phyloP scores from a whole-genome alignment of 2,329 filamentous ascomycete species.

The Amylocarpus encephaloides region DNA sequence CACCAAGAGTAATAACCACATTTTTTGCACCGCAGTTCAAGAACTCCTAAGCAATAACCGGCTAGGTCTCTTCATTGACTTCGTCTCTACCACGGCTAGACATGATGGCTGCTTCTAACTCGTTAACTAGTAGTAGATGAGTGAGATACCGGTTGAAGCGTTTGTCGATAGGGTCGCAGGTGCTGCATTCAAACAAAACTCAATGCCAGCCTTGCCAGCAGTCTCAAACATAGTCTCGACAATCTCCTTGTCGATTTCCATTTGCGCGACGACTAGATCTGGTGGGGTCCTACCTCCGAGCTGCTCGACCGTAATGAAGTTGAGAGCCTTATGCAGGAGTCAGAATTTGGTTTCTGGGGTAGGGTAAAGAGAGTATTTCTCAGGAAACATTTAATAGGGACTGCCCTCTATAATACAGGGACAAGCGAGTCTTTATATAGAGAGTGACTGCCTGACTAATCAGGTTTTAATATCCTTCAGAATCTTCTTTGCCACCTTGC shows the following conservation, averaged over 20 bases:
- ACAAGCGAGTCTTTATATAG: no score
- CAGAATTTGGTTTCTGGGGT: no score
- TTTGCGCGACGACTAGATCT: background rate
- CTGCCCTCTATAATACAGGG: no score
- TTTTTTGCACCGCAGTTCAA: background rate
- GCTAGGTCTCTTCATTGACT: conserved; percentile 1
- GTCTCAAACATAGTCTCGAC: background rate
- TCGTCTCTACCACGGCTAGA: background rate
- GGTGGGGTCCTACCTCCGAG: background rate
- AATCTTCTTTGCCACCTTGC: no score
- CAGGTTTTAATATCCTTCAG: no score
- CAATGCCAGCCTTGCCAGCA: background rate
- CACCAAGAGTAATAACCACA: background rate
- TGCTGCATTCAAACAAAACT: background rate
- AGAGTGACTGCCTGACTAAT: no score
- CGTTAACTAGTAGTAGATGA: background rate
- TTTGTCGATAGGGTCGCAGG: background rate
- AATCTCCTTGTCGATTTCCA: background rate
- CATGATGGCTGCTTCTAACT: background rate
- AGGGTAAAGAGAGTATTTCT: no score
- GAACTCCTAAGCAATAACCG: conserved; percentile 1
- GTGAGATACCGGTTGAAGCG: background rate
- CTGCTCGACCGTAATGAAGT: background rate
- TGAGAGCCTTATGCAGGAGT: no score
- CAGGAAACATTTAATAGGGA: no score